Evolutionary conservation across 164 flowering plant species (phyloP), one percentile per base, ranked within the genome.

Genomic region (Vitis amurensis): DNA sequence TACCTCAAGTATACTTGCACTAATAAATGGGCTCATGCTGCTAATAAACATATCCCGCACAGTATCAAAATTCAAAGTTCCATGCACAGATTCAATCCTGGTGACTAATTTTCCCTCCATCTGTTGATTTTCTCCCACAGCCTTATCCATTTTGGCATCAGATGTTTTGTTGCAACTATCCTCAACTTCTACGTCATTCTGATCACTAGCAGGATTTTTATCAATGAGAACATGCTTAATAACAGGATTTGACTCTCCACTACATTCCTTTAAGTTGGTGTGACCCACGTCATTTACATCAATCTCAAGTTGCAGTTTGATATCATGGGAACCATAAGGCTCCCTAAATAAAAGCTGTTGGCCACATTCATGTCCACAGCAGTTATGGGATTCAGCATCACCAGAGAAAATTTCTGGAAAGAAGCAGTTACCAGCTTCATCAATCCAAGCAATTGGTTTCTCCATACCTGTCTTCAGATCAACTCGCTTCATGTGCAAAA

Each of bases 371-470:
- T 63, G 55, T 12, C 64, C 64, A 64, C 61, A 80, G 69, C 75
- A 69, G 0, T 64, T 71, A 67, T 68, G 16, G 0, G 37, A 27
- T 13, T 77, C 81, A 63, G 78, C 78, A 64, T 59, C 71, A 50
- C 75, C 80, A 66, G 75, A 58, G 61, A 52, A 80, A 50, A 68
- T 66, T 76, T 90, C 91, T 0, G 98, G 98, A 77, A 94, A 94
- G 77, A 89, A 94, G 70, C 97, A 94, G 29, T 75, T 63, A 4
- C 87, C 94, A 37, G 74, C 73, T 61, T 86, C 92, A 82, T 92
- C 98, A 81, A 94, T 91, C 98, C 98, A 94, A 9, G 97, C 97
- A 71, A 92, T 81, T 23, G 97, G 88, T 67, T 77, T 76, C 50
- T 83, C 87, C 1, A 72, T 27, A 50, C 91, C 90, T 23, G 92